Conservation (phyloP, 345 rosid species). For the Gossypium turneri region DNA sequence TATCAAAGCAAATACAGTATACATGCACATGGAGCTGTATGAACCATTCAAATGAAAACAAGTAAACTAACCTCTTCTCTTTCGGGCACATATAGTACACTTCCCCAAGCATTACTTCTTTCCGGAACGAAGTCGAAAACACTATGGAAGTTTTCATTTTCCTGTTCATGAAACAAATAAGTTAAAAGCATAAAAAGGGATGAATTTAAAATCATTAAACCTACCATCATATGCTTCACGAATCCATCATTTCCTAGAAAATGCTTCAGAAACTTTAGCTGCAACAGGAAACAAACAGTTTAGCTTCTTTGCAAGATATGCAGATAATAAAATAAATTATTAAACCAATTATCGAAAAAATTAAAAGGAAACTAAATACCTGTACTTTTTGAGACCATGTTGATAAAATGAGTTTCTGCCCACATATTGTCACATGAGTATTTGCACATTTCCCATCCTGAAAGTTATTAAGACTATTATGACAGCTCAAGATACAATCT, state of each 20-base stretch:
- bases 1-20: not conserved
- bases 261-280: constrained; percentile 11
- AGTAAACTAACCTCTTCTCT: constrained; percentile 10
- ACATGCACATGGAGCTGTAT: not conserved
- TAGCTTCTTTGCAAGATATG: not conserved
- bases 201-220: not conserved
- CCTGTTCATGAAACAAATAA: not conserved
- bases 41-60: not conserved
- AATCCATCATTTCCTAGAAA: constrained; percentile 21
- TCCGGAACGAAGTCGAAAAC: constrained; percentile 1
- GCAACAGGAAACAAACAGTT: not conserved
- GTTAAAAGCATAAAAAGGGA: not conserved
- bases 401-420: not conserved
- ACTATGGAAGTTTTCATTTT: constrained; percentile 15
- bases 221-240: constrained; percentile 11
- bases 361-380: not conserved
- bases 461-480: not conserved
- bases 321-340: not conserved
- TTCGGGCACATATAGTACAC: not conserved
- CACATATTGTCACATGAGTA: not conserved
- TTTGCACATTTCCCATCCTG: constrained; percentile 2
- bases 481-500: not conserved
- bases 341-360: not conserved
- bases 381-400: constrained; percentile 18
- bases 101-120: not conserved